Evolutionary conservation across 495 filamentous ascomycete species (phyloP), one percentile per base, ranked within the genome.

Genomic region (Penicillium desertorum): DNA sequence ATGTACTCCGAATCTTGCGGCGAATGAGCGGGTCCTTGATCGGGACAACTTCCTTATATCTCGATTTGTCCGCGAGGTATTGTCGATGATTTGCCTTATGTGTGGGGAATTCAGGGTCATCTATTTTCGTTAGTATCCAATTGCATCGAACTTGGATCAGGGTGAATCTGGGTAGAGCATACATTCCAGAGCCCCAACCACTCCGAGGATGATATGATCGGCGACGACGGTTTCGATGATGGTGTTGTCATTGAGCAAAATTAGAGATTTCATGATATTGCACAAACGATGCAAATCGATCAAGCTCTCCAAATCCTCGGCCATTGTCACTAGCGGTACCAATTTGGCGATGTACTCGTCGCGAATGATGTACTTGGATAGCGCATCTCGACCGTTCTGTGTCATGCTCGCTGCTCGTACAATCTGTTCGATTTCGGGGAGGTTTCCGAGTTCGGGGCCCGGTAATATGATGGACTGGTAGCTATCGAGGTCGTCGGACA

Each of bases 31-130:
- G 78, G 55, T 96, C 90, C 62, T 90, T 86, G 56, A 98, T 96
- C 43, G 82, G 88, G 10, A 98, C 92, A 22, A 98, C 95, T 77
- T 98, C 94, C 72, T 96, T 98, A 71, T 90, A 98, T 61, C 89
- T 86, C 6, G 90, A 89, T 59, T 90, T 84, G 70, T 93, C 90
- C 59, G 86, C 85, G 56, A 98, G 81, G 74, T 95, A 98, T 71
- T 92, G 91, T 30, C 94, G 86, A 68, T 98, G 94, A 67, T 98
- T 98, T 16, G 94, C 94, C 71, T 96, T 97, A 77, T 98, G 94
- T 41, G 85, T 92, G n/a, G 94, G 94, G 61, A 98, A 98, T 71
- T 98, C 94, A 9, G 95, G 94, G 62, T 98, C 94, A 74, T 97
- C 86, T 89, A 58, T 25, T 10, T 27, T 27, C 10, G 23, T 59